Evolutionary conservation across 352 stramenopile species (phyloP).

Genomic region (Pythium apleroticum): DNA sequence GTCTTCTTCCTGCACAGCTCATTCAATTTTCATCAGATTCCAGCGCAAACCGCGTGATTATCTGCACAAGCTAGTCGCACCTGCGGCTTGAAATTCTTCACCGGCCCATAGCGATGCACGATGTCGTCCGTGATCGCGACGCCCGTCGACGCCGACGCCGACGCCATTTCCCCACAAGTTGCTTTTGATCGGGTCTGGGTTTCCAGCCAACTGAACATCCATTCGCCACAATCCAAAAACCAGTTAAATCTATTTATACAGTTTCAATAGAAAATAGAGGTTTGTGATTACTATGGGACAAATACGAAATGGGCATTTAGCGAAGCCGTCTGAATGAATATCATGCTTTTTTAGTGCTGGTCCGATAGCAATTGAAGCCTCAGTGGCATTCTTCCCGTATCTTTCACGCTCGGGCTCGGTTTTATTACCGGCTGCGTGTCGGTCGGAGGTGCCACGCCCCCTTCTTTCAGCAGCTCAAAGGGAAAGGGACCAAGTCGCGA

Average conservation of each 20-base stretch:
- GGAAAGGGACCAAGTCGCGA: not conserved
- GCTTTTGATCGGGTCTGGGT: not conserved
- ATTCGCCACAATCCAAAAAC: not conserved
- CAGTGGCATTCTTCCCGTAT: conserved; percentile 27
- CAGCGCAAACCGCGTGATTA: not conserved
- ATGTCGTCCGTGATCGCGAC: conserved; percentile 57
- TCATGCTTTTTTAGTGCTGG: conserved; percentile 23
- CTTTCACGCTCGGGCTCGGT: conserved; percentile 18
- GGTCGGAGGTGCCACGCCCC: conserved; percentile 4
- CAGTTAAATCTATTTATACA: conserved; percentile 13
- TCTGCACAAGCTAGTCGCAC: conserved; percentile 20
- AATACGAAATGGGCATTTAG: too few relatives aligned
- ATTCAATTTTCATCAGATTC: conserved; percentile 11
- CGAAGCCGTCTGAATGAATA: too few relatives aligned
- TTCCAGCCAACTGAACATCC: conserved; percentile 4
- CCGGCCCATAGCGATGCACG: conserved; percentile 65
- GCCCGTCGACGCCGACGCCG: conserved; percentile 6
- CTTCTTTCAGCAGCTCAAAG: conserved; percentile 1
- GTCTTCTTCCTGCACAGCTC: conserved; percentile 52
- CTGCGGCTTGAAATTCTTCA: conserved; percentile 63
- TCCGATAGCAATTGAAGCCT: conserved; percentile 29
- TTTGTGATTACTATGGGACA: conserved; percentile 18
- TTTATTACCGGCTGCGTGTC: conserved; percentile 22
- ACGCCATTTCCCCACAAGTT: conserved; percentile 1
- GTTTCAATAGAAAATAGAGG: not conserved